Percentiles rank a stretch among this genome's conserved stretches.
Evolutionary conservation across 805 yeast species (phyloP).

Genomic region (Candida sphagnicola): DNA sequence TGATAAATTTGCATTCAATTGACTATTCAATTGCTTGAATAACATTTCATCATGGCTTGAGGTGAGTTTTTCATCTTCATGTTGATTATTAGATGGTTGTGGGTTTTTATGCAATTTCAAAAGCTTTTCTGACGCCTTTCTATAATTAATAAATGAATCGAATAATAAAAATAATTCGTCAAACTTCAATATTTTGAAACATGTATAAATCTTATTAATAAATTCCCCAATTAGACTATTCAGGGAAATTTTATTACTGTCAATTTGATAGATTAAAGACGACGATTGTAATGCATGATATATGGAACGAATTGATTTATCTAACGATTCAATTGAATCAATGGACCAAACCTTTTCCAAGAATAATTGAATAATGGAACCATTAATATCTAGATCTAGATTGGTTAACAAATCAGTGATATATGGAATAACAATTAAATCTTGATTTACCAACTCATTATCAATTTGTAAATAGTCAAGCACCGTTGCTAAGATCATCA

Average conservation of each 20-base stretch:
- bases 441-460: constrained; percentile 16
- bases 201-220: constrained; percentile 26
- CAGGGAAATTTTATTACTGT: constrained; percentile 12
- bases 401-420: constrained; percentile 24
- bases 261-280: background rate
- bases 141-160: constrained; percentile 31
- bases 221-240: constrained; percentile 28
- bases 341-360: constrained; percentile 44
- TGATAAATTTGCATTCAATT: constrained; percentile 8
- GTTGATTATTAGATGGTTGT: no score
- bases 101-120: constrained; percentile 11
- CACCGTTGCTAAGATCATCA: constrained; percentile 39
- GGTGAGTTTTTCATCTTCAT: no score
- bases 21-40: constrained; percentile 13
- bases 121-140: constrained; percentile 23
- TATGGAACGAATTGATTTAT: constrained; percentile 10
- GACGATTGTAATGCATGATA: constrained; percentile 2
- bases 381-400: constrained; percentile 4
- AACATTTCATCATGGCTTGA: constrained; percentile 13
- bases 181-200: constrained; percentile 30
- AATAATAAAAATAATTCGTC: constrained; percentile 32
- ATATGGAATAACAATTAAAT: constrained; percentile 26
- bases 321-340: constrained; percentile 45
- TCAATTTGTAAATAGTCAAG: constrained; percentile 38
- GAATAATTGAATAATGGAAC: constrained; percentile 23